Evolutionary conservation across 2,329 filamentous ascomycete species (phyloP).

Genomic region (Colletotrichum somersetense): DNA sequence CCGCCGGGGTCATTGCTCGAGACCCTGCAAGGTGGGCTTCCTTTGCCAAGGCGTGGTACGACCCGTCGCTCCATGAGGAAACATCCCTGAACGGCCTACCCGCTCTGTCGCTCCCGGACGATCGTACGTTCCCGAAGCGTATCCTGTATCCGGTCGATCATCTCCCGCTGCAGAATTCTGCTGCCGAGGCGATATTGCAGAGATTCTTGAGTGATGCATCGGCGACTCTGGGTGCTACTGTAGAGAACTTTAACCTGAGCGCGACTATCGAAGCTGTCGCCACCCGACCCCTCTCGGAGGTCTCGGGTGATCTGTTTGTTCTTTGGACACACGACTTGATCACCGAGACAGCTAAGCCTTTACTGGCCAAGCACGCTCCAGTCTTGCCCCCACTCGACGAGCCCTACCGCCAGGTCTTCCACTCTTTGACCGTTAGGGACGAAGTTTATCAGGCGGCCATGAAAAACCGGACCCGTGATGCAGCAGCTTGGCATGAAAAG

Average conservation of each 20-base stretch:
- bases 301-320: conserved; percentile 5
- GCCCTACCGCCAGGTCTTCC: conserved; percentile 6
- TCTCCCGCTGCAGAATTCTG: conserved; percentile 55
- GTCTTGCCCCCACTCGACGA: conserved; percentile 1
- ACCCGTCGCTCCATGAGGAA: conserved; percentile 50
- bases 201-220: conserved; percentile 52
- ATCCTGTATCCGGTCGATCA: conserved; percentile 57
- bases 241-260: conserved; percentile 54
- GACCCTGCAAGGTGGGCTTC: conserved; percentile 48
- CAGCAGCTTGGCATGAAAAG: conserved; percentile 50
- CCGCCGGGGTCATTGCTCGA: conserved; percentile 47
- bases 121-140: conserved; percentile 51
- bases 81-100: conserved; percentile 53
- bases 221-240: conserved; percentile 52
- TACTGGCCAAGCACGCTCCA: neutral
- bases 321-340: conserved; percentile 29
- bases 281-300: neutral
- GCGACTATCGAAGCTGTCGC: conserved; percentile 42
- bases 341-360: neutral
- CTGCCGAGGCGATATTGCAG: conserved; percentile 54
- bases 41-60: conserved; percentile 55
- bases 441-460: conserved; percentile 1
- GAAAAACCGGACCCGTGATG: conserved; percentile 4
- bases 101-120: conserved; percentile 51
- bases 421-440: conserved; percentile 44